Conservation (phyloP, 257 asterid species). For the Nicotiana benthamiana region DNA sequence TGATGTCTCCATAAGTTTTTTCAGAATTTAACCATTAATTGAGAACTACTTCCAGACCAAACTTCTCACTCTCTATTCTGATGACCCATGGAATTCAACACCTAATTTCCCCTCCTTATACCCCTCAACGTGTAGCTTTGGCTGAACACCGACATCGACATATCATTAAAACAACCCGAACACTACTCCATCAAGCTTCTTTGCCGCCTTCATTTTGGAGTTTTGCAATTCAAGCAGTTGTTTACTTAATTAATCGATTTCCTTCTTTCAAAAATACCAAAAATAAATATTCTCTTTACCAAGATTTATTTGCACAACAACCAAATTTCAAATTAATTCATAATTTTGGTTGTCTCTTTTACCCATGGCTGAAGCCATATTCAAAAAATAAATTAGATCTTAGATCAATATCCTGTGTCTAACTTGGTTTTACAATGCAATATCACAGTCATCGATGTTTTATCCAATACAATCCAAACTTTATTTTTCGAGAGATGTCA, state of each 20-base stretch:
- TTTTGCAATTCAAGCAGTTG: background rate
- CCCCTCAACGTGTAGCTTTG: background rate
- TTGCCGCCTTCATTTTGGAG: background rate
- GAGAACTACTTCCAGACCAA: background rate
- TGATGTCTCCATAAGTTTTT: background rate
- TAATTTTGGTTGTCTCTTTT: background rate
- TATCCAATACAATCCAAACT: background rate
- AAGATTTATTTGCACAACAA: background rate
- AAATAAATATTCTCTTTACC: background rate
- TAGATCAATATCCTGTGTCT: background rate
- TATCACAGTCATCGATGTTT: background rate
- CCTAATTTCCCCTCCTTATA: background rate
- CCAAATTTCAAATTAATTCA: background rate
- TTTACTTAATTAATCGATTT: background rate
- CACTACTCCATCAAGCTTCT: background rate
- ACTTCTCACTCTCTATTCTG: background rate
- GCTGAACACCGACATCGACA: background rate
- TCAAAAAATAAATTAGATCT: background rate
- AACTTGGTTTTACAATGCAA: background rate
- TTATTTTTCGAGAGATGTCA: background rate
- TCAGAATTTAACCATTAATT: background rate
- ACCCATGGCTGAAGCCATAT: background rate
- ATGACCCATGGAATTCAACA: background rate
- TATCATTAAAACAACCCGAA: background rate
- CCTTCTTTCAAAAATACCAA: background rate